A percentile compares a stretch with the other conserved stretches of the same genome.
Evolutionary conservation across 805 yeast species (phyloP).

Genomic region (Cephaloascus fragrans): DNA sequence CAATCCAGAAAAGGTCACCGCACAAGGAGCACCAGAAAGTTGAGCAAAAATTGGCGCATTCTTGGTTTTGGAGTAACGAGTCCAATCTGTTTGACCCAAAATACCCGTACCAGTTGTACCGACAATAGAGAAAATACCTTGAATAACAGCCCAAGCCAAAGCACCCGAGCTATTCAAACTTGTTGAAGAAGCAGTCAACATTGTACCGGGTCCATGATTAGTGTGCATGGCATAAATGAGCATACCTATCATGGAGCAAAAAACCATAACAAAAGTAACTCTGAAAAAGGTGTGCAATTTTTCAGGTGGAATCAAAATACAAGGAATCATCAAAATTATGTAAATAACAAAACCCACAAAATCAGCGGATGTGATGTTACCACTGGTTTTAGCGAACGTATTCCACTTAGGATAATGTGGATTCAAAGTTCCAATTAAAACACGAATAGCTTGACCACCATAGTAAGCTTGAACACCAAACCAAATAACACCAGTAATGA

Average conservation of each 20-base stretch:
- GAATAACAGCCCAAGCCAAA: constrained; percentile 7
- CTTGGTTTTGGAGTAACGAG: constrained; percentile 6
- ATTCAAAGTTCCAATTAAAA: constrained; percentile 9
- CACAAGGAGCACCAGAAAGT: constrained; percentile 5
- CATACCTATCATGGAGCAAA: constrained; percentile 18
- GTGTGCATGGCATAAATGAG: constrained; percentile 15
- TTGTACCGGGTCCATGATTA: constrained; percentile 15
- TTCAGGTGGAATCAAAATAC: constrained; percentile 17
- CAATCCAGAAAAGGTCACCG: constrained; percentile 5
- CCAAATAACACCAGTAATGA: constrained; percentile 25
- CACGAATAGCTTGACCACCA: constrained; percentile 24
- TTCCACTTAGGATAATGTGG: constrained; percentile 13
- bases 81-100: constrained; percentile 6
- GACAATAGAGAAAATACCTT: constrained; percentile 6
- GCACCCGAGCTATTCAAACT: constrained; percentile 2
- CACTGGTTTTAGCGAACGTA: constrained; percentile 6
- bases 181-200: constrained; percentile 4
- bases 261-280: constrained; percentile 12
- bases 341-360: constrained; percentile 6
- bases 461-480: constrained; percentile 27
- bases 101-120: constrained; percentile 7
- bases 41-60: constrained; percentile 5
- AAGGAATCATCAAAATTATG: constrained; percentile 9
- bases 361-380: constrained; percentile 4
- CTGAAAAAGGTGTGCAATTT: constrained; percentile 14